Evolutionary conservation across 305 asterid genomes (phyloP).

Genomic region (Striga hermonthica): DNA sequence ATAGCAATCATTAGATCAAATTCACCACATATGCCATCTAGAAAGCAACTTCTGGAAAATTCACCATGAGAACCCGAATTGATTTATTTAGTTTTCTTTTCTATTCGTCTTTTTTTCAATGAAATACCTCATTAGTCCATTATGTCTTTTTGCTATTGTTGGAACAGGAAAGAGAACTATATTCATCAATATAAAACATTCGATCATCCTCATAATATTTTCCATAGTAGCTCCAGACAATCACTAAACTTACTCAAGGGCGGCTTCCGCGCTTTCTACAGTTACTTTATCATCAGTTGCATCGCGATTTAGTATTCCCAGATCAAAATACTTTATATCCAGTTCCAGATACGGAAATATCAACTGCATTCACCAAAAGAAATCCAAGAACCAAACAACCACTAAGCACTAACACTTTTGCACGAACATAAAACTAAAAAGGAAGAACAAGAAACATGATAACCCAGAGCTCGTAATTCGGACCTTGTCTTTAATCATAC

Average conservation of each 20-base stretch:
- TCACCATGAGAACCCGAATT: neutral
- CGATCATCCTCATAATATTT: constrained; percentile 1
- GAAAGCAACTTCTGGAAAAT: constrained; percentile 3
- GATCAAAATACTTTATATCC: constrained; percentile 75
- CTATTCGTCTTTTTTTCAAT: neutral
- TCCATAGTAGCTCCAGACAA: neutral
- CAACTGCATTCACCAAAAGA: constrained; percentile 42
- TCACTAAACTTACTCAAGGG: constrained; percentile 53
- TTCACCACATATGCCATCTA: no score
- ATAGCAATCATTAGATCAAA: no score
- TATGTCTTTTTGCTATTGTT: neutral
- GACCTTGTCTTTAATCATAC: constrained; percentile 73
- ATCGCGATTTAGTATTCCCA: constrained; percentile 74
- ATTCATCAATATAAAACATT: neutral
- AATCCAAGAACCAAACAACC: constrained; percentile 2
- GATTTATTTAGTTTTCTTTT: no score
- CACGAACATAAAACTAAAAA: neutral
- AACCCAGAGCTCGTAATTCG: neutral
- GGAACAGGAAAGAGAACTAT: no score
- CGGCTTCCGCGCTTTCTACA: constrained; percentile 78
- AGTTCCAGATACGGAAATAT: constrained; percentile 66
- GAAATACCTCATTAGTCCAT: neutral
- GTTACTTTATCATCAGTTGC: constrained; percentile 70
- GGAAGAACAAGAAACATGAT: neutral
- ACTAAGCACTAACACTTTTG: neutral